Evolutionary conservation across 139 green algal genomes (phyloP).

Genomic region (Mychonastes homosphaera): DNA sequence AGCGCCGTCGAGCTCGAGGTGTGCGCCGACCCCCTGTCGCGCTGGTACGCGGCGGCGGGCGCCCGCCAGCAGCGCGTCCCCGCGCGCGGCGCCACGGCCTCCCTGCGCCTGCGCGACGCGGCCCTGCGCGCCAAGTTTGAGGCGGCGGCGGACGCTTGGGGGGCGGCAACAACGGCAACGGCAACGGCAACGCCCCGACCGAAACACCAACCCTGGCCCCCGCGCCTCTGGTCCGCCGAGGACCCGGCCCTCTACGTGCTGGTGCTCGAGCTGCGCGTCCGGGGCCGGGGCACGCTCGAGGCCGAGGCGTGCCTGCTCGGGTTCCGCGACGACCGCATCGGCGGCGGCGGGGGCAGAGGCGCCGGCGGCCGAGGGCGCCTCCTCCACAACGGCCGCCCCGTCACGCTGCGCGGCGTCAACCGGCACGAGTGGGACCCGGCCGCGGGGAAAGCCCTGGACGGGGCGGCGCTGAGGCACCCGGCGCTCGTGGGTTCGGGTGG

Average conservation of each 20-base stretch:
- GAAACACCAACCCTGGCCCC: too few relatives aligned
- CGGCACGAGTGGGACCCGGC: constrained; percentile 85
- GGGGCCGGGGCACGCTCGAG: constrained; percentile 30
- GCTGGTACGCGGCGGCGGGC: not conserved
- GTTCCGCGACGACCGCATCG: constrained; percentile 60
- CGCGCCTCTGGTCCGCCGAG: constrained; percentile 73
- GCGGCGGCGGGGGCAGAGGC: too few relatives aligned
- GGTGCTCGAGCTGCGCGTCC: constrained; percentile 45
- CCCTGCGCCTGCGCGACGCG: too few relatives aligned
- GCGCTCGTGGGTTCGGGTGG: not conserved
- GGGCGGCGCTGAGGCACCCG: not conserved
- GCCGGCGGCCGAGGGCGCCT: too few relatives aligned
- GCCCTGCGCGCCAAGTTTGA: too few relatives aligned
- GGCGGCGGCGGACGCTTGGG: constrained; percentile 5
- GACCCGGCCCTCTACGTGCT: constrained; percentile 72
- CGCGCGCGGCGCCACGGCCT: not conserved
- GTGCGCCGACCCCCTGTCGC: not conserved
- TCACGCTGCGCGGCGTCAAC: constrained; percentile 82
- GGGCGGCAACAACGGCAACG: not conserved
- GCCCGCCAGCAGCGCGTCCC: not conserved
- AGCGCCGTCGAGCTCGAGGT: not conserved
- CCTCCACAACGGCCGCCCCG: constrained; percentile 66
- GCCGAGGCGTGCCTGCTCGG: constrained; percentile 74
- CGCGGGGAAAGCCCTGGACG: not conserved
- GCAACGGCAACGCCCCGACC: too few relatives aligned